phyloP scores from a whole-genome alignment of 352 stramenopile genomes.

The Phytophthora chlamydospora region DNA sequence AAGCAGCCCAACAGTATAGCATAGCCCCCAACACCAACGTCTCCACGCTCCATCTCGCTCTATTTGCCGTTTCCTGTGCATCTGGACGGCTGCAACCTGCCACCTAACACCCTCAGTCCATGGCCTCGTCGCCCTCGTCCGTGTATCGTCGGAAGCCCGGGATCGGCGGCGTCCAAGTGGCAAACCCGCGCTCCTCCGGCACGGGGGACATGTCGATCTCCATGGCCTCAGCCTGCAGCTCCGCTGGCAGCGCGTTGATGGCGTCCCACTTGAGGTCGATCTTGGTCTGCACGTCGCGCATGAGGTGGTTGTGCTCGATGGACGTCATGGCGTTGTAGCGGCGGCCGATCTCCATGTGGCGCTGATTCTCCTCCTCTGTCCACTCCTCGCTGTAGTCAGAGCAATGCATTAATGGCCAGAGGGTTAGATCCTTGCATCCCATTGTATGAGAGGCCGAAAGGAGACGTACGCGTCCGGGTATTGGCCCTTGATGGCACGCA shows the following conservation, averaged over 20 bases:
- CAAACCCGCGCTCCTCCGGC: slow-evolving; percentile 73
- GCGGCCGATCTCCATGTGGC: slow-evolving; percentile 80
- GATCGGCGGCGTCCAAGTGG: slow-evolving; percentile 89
- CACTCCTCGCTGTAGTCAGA: slow-evolving; percentile 60
- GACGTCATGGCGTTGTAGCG: slow-evolving; percentile 82
- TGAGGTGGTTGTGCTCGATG: slow-evolving; percentile 89
- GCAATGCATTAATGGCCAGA: slow-evolving; percentile 1
- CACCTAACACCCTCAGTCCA: slow-evolving; percentile 20
- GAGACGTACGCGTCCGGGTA: slow-evolving; percentile 72
- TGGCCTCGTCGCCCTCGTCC: slow-evolving; percentile 50
- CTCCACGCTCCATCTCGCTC: slow-evolving; percentile 24
- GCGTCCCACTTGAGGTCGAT: slow-evolving; percentile 92
- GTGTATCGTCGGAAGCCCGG: slow-evolving; percentile 86
- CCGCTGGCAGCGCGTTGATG: slow-evolving; percentile 84
- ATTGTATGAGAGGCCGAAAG: not conserved
- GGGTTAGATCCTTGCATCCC: not conserved
- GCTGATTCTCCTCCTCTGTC: slow-evolving; percentile 80
- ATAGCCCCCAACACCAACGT: slow-evolving; percentile 16
- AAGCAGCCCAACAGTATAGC: slow-evolving; percentile 15
- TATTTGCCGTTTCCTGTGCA: slow-evolving; percentile 31
- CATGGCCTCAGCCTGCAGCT: slow-evolving; percentile 83
- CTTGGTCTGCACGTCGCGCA: slow-evolving; percentile 91
- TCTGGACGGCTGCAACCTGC: slow-evolving; percentile 23
- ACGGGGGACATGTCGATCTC: slow-evolving; percentile 67
- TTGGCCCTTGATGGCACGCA: slow-evolving; percentile 79